Percentiles rank a stretch among this genome's conserved stretches.
These are phyloP conservation scores for Leavenworthia alabamica DNA, from an alignment of 345 rosid species.

Conservation along the genomic window DNA sequence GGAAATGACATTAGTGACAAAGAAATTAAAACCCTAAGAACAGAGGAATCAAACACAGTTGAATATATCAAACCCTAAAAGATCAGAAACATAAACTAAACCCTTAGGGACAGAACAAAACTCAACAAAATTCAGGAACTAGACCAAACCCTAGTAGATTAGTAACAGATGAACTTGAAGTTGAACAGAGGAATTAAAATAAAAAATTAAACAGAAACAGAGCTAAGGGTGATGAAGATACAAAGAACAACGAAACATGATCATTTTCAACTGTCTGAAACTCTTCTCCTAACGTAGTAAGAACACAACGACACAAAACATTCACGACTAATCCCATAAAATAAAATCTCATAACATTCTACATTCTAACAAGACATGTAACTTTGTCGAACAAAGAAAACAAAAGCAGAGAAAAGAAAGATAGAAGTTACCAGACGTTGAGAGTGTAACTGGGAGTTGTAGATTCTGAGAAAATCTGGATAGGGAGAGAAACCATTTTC, in stretches of 20 bases:
- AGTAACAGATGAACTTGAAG: not conserved
- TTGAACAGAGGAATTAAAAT: not conserved
- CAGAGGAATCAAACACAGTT: not conserved
- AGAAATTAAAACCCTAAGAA: not conserved
- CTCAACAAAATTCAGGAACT: not conserved
- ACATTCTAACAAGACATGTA: not conserved
- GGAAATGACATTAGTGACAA: not conserved
- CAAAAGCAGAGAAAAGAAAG: not conserved
- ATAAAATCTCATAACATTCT: not conserved
- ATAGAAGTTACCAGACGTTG: constrained; percentile 3
- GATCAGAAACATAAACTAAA: not conserved
- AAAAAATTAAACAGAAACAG: not conserved
- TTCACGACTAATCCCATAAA: not conserved
- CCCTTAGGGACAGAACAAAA: not conserved
- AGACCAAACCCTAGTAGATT: not conserved
- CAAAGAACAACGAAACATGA: too few relatives aligned
- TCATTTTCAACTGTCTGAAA: not conserved
- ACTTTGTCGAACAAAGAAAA: not conserved
- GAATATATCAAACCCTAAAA: not conserved
- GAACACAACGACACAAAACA: not conserved
- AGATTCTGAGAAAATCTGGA: constrained; percentile 6
- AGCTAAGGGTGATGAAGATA: not conserved
- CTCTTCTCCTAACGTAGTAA: not conserved
- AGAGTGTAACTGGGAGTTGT: not conserved
- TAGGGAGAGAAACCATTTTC: constrained; percentile 3